phyloP scores from a whole-genome alignment of 2,329 filamentous ascomycete species.

The Nothopassalora personata region DNA sequence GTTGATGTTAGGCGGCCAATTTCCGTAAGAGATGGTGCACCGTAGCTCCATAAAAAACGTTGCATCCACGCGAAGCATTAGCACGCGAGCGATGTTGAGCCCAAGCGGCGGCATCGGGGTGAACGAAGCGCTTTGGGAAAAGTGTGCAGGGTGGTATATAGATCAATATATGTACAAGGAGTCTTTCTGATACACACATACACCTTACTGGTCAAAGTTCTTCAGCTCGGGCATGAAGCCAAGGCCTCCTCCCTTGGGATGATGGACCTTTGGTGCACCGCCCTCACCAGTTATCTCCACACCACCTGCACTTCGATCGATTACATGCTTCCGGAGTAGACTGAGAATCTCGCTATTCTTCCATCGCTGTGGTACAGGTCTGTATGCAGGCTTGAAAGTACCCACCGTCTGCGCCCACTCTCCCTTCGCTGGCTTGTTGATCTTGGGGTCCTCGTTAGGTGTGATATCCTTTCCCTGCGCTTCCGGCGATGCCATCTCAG shows the following conservation, averaged over 20 bases:
- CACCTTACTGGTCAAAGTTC: conserved; percentile 39
- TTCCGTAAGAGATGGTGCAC: no score
- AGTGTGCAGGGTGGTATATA: neutral
- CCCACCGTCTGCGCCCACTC: conserved; percentile 98
- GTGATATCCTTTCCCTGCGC: conserved; percentile 39
- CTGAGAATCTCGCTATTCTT: conserved; percentile 71
- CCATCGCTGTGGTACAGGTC: conserved; percentile 84
- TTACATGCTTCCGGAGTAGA: conserved; percentile 76
- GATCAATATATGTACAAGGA: conserved; percentile 8
- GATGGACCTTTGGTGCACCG: conserved; percentile 23
- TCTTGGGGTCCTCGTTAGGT: conserved; percentile 16
- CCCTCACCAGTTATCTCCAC: conserved; percentile 42
- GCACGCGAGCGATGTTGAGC: no score
- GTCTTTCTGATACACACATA: neutral
- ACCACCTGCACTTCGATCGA: conserved; percentile 59
- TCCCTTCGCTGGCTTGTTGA: conserved; percentile 53
- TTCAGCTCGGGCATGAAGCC: conserved; percentile 49
- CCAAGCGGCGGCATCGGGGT: no score
- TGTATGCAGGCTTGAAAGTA: conserved; percentile 87
- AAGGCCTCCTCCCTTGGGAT: conserved; percentile 38
- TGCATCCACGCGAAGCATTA: no score
- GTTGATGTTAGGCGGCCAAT: no score
- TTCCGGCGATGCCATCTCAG: conserved; percentile 39
- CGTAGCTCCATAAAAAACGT: no score
- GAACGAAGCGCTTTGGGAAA: neutral